These are phyloP conservation scores for Sisymbrium altissimum DNA, from an alignment of 345 rosid genomes.

Conservation along the genomic window DNA sequence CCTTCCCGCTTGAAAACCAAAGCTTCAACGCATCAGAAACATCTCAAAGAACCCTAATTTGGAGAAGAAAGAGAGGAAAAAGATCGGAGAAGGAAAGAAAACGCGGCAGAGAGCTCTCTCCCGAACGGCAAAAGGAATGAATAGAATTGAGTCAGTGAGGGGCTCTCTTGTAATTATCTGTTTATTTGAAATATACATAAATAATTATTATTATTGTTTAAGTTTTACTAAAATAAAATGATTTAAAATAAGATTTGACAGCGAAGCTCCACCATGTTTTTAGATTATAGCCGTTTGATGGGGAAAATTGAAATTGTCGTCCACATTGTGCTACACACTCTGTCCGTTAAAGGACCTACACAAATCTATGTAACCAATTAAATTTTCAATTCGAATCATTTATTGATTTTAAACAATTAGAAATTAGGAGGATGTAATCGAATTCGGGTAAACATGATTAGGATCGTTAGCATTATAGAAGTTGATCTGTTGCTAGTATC, in stretches of 20 bases:
- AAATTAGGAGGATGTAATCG: too few species aligned
- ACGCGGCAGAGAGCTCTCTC: constrained; percentile 20
- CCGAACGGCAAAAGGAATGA: background rate
- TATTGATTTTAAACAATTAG: background rate
- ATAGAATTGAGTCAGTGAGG: background rate
- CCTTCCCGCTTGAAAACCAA: background rate
- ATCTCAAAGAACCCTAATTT: constrained; percentile 25
- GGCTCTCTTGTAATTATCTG: background rate
- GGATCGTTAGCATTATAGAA: too few species aligned
- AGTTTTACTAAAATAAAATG: background rate
- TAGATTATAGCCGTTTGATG: constrained; percentile 4
- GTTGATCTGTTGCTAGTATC: too few species aligned
- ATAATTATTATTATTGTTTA: background rate
- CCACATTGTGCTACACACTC: background rate
- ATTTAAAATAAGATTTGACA: background rate
- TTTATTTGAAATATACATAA: background rate
- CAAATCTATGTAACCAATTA: background rate
- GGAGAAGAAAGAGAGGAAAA: background rate
- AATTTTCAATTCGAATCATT: background rate
- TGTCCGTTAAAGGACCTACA: background rate
- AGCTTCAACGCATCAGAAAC: constrained; percentile 1
- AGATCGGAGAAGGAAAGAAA: constrained; percentile 6
- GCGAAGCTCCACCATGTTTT: constrained; percentile 16
- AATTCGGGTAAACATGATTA: too few species aligned
- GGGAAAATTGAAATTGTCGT: background rate